Conservation (phyloP, 2,329 filamentous ascomycete species). For the Cryphonectria carpinicola region DNA sequence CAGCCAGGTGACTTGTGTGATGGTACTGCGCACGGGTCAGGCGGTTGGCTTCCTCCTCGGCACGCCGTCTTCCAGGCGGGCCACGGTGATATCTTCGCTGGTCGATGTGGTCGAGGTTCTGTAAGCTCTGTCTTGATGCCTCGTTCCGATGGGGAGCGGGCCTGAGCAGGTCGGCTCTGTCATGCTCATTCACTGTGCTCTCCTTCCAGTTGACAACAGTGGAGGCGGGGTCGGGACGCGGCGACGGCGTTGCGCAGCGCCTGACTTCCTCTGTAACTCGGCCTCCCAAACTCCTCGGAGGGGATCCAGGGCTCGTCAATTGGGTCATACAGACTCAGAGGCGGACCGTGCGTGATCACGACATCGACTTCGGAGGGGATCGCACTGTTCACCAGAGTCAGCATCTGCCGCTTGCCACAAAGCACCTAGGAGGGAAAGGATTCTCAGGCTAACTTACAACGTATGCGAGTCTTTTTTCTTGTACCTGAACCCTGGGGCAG, state of each 20-base stretch:
- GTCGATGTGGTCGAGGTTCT: not conserved
- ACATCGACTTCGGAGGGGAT: conserved; percentile 37
- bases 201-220: conserved; percentile 52
- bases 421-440: no score
- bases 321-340: conserved; percentile 16
- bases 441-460: conserved; percentile 28
- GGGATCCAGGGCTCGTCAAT: not conserved
- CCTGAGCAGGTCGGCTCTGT: not conserved
- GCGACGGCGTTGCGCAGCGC: conserved; percentile 38
- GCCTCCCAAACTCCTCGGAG: conserved; percentile 46
- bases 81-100: not conserved
- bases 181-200: not conserved
- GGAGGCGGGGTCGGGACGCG: conserved; percentile 37
- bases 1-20: not conserved
- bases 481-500: conserved; percentile 49
- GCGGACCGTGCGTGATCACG: conserved; percentile 43
- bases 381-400: not conserved
- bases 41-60: not conserved
- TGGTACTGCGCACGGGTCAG: not conserved
- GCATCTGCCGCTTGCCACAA: not conserved
- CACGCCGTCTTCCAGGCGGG: not conserved
- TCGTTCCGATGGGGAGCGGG: not conserved
- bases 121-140: not conserved
- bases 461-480: conserved; percentile 33
- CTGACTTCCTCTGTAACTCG: conserved; percentile 37